Evolutionary conservation across 129 eudicot species (phyloP).

Genomic region (Pittosporum tobira): DNA sequence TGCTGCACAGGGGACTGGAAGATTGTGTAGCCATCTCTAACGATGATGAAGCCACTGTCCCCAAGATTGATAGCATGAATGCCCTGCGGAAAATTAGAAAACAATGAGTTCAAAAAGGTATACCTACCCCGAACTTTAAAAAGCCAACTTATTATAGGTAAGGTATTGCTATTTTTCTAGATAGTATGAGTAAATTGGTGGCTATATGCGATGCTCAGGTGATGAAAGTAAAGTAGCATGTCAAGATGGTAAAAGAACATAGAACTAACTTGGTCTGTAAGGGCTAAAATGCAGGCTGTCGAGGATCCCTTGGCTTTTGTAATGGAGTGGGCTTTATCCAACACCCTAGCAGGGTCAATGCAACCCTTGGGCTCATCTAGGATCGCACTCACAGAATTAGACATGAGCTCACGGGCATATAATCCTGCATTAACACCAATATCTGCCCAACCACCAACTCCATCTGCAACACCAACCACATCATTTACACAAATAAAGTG

Average conservation of each 20-base stretch:
- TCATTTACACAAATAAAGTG: conserved; percentile 77
- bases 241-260: background rate
- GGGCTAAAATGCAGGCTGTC: conserved; percentile 82
- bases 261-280: conserved; percentile 41
- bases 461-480: conserved; percentile 92
- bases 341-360: conserved; percentile 65
- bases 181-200: too few species aligned
- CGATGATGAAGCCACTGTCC: conserved; percentile 88
- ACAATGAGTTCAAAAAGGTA: too few species aligned
- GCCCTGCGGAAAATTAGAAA: conserved; percentile 39
- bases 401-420: conserved; percentile 84
- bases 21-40: conserved; percentile 78
- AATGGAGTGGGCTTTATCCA: conserved; percentile 56
- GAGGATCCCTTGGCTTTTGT: conserved; percentile 78
- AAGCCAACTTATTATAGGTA: too few species aligned
- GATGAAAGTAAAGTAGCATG: background rate
- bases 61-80: conserved; percentile 83
- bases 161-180: too few species aligned
- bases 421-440: conserved; percentile 80
- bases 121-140: too few species aligned
- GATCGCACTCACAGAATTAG: conserved; percentile 62
- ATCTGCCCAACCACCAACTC: conserved; percentile 98
- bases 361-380: conserved; percentile 38
- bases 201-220: too few species aligned
- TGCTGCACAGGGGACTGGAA: conserved; percentile 86